phyloP scores from a whole-genome alignment of 2,329 filamentous ascomycete genomes.

The Sclerotinia borealis region DNA sequence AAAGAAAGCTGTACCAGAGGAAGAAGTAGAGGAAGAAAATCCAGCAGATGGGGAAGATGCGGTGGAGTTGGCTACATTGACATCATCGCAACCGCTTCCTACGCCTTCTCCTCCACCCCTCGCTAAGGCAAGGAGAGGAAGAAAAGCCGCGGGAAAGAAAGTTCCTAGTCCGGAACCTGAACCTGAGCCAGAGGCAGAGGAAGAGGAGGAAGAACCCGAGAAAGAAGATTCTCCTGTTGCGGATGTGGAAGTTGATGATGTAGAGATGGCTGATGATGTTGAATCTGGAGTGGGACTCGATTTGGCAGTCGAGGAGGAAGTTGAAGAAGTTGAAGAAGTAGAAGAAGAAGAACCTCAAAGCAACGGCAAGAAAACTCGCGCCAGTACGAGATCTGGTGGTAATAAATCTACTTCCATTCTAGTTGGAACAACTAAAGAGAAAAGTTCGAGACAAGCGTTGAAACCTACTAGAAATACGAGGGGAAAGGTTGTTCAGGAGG shows the following conservation, averaged over 20 bases:
- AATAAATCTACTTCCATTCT: not conserved
- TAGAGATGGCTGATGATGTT: not conserved
- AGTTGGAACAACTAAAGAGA: not conserved
- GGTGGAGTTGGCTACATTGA: not conserved
- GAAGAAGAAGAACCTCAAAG: not conserved
- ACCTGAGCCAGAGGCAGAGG: not conserved
- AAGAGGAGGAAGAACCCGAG: slow-evolving; percentile 17
- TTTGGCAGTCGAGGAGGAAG: not conserved
- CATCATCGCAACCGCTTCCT: not conserved
- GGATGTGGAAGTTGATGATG: slow-evolving; percentile 11
- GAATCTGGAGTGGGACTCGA: not conserved
- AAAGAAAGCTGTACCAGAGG: not conserved
- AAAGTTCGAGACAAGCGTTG: not conserved
- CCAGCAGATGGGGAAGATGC: slow-evolving; percentile 3
- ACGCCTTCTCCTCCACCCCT: not conserved
- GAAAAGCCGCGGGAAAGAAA: not conserved
- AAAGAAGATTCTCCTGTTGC: slow-evolving; percentile 25
- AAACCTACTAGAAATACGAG: not conserved
- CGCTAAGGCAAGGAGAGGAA: not conserved
- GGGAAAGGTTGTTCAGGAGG: not conserved
- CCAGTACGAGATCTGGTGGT: not conserved
- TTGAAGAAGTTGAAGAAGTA: not conserved
- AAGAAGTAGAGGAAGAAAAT: slow-evolving; percentile 8
- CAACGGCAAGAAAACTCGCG: not conserved
- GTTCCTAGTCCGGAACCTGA: not conserved